Percentiles rank a stretch among this genome's conserved stretches.
These are phyloP conservation scores for Fraxinus sp. DNA, from an alignment of 305 asterid species.

Conservation along the genomic window DNA sequence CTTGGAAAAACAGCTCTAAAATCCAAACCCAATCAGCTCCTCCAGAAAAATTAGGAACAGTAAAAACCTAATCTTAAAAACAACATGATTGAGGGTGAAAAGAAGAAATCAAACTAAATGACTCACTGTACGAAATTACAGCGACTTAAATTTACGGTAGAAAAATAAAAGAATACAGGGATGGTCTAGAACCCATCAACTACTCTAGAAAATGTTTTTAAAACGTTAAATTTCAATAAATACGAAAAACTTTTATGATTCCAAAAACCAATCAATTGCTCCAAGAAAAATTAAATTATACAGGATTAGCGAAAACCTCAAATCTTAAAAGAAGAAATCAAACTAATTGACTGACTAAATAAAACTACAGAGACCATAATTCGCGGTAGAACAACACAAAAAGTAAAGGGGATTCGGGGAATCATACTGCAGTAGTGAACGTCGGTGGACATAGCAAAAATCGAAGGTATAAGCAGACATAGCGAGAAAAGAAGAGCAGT, in stretches of 20 bases:
- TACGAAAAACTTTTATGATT: not conserved
- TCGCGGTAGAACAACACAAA: not conserved
- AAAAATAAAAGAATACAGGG: not conserved
- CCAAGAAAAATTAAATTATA: not conserved
- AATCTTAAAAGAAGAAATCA: not conserved
- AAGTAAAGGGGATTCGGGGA: not conserved
- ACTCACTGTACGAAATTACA: not conserved
- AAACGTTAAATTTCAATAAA: not conserved
- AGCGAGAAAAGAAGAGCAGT: conserved; percentile 24
- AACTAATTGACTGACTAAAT: not conserved
- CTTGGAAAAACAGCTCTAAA: not conserved
- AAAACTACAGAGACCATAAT: not conserved
- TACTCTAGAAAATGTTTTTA: not conserved
- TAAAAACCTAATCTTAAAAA: not conserved
- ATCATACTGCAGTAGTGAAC: conserved; percentile 29
- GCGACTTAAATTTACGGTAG: not conserved
- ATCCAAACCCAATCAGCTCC: not conserved
- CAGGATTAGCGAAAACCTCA: not conserved
- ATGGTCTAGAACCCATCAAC: not conserved
- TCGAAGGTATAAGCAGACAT: conserved; percentile 25
- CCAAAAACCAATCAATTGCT: not conserved
- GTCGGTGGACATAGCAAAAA: conserved; percentile 27
- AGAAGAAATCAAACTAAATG: not conserved
- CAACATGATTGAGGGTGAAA: not conserved
- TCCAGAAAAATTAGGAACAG: not conserved